Base-by-base conservation (phyloP, 192 early-diverging fungal genomes). In the Podila minutissima region DNA sequence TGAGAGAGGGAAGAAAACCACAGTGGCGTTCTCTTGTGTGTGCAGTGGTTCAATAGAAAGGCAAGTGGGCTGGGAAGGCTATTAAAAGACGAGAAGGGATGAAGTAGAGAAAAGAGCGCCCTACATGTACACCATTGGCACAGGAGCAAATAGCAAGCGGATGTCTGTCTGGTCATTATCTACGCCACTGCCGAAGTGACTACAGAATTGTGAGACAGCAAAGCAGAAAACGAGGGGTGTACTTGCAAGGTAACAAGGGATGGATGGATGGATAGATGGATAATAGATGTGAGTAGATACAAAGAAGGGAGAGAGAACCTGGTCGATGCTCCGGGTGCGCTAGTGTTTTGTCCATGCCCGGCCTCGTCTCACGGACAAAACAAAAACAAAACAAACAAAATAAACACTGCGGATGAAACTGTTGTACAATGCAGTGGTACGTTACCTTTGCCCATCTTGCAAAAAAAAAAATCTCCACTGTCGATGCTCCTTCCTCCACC, bases 401-500 rank as follows among this genome's bases (percentile, higher is more conserved):
- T 9, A n/a, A 41, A 41, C 38, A 12, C 1, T 41, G 41, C 41
- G 41, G 41, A 46, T 46, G 41, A 46, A 46, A 46, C 41, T 46
- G 41, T 46, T 46, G 41, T 46, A 46, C 41, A 46, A 46, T 46
- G 41, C 13, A 11, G 41, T 46, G 41, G 15, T 46, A 46, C 41
- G 41, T 46, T 46, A 17, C 41, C 13, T 1, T 46, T 10, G 9
- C 10, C 38, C 11, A 12, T 46, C 41, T 15, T 46, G 41, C 41
- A 13, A 46, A 46, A 46, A 46, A 55, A 55, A 55, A 55, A 55
- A 53, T 12, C 8, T 11, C 53, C 53, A 55, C 50, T 53, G 50
- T 55, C 53, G 53, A 55, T 55, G 53, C 53, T 55, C 53, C 53
- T 55, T 55, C 53, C 53, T 55, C 53, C n/a, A n/a, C 53, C 53